Base-by-base conservation (phyloP, 2,329 filamentous ascomycete genomes). In the Cadophora malorum region DNA sequence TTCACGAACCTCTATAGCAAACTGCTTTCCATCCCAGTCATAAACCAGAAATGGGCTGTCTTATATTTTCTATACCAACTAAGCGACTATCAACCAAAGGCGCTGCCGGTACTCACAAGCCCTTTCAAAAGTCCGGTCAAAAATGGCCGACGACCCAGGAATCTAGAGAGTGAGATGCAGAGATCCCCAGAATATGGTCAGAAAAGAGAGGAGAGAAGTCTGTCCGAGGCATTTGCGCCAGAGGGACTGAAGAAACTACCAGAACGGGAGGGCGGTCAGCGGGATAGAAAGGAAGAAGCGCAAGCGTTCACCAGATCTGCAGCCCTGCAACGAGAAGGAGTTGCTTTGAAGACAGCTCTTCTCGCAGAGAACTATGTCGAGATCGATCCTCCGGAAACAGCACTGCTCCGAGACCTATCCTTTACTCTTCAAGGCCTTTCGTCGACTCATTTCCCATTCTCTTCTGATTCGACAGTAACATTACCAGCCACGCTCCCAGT, bases 1-100 rank as follows among this genome's bases (percentile, higher is more conserved):
- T 97, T 97, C 80, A 91, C 93, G 28, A 96, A 97, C 76, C 86
- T 99, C 33, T 97, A 97, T 80, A 93, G 93, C 41, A 88, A 93
- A 66, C 86, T 99, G 21, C 84, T 97, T 31, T 92, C 93, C n/a
- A 89, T 97, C 72, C 94, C 94, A 0, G 94, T 98, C 6, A 85
- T 99, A 55, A 91, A 92, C 75, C 92, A 97, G 79, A 99, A 99
- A 85, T 98, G 94, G 94, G 93, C 92, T 3, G 97, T 99, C 72
- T 84, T 99, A 23, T 96, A 96, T 78, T 88, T 99, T 52, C 86
- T 99, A 52, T 91, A 96, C 78, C 90, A 93, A 74, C 86, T 97
- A 59, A 89, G 92, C 69, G 91, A 94, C 76, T 88, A 86, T 3
- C 72, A 76, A 53, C 67, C 53, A 16, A 69, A 62, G 35, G 60